Conservation (phyloP, 2,329 filamentous ascomycete genomes). For the Ascosphaera acerosa region DNA sequence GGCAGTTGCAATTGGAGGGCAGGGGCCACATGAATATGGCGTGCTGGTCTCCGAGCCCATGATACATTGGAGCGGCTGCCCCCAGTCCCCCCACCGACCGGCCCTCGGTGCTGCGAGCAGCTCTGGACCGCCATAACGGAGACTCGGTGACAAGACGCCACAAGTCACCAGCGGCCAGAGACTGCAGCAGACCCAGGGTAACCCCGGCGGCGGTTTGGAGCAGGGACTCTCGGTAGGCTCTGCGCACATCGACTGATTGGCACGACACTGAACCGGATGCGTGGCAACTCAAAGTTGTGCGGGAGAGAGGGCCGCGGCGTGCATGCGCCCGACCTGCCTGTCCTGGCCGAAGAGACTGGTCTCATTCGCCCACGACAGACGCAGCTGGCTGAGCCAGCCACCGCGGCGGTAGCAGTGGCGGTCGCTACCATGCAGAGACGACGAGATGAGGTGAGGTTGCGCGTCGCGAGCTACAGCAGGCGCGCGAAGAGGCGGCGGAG, state of each 20-base stretch:
- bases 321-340: no score
- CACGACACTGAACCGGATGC: slow-evolving; percentile 55
- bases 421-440: no score
- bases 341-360: slow-evolving; percentile 1
- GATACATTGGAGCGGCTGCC: neutral
- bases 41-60: neutral
- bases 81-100: slow-evolving; percentile 1
- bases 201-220: slow-evolving; percentile 12
- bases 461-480: no score
- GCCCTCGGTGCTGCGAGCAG: neutral
- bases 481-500: no score
- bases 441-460: no score
- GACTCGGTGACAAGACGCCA: slow-evolving; percentile 2
- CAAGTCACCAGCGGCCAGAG: neutral
- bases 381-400: no score
- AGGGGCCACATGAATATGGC: neutral
- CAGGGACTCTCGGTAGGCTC: slow-evolving; percentile 25
- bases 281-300: slow-evolving; percentile 98
- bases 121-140: neutral
- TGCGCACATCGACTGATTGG: slow-evolving; percentile 96
- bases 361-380: no score
- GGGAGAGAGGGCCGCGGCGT: slow-evolving; percentile 12
- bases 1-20: neutral
- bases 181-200: slow-evolving; percentile 1
- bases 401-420: no score